Percentiles rank a stretch among this genome's conserved stretches.
Evolutionary conservation across 1,139 yeast species (phyloP).

Genomic region (Blastobotrys aristatus): DNA sequence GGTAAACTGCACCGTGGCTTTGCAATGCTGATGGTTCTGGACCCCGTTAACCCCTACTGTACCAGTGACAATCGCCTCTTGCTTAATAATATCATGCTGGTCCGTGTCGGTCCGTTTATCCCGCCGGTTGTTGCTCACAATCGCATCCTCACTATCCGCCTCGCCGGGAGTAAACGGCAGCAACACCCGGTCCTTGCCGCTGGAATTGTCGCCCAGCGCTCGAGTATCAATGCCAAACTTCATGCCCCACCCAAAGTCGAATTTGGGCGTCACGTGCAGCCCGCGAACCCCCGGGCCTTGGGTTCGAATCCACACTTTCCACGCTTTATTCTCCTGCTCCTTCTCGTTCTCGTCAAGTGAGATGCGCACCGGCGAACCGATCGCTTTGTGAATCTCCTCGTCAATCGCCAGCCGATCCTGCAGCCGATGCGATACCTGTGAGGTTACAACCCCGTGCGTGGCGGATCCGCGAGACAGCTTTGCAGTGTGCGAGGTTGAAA

Average conservation of each 20-base stretch:
- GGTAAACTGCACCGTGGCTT: constrained; percentile 19
- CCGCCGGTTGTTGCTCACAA: constrained; percentile 10
- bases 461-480: constrained; percentile 17
- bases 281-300: constrained; percentile 26
- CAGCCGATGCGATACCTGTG: constrained; percentile 17
- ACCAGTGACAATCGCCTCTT: constrained; percentile 24
- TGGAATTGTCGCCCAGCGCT: constrained; percentile 15
- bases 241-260: constrained; percentile 9
- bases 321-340: constrained; percentile 13
- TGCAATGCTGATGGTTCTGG: not conserved
- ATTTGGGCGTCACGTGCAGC: constrained; percentile 14
- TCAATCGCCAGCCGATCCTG: constrained; percentile 23
- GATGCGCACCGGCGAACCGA: constrained; percentile 21
- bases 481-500: constrained; percentile 20
- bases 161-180: constrained; percentile 22
- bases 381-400: constrained; percentile 20
- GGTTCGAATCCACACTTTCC: constrained; percentile 18
- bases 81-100: not conserved
- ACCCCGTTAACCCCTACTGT: constrained; percentile 13
- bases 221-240: constrained; percentile 16
- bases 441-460: constrained; percentile 18
- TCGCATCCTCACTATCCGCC: constrained; percentile 22
- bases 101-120: not conserved
- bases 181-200: constrained; percentile 20
- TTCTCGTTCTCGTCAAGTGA: not conserved